These are phyloP conservation scores for Thielaviopsis euricoi DNA, from an alignment of 2,329 filamentous ascomycete species.

Conservation along the genomic window DNA sequence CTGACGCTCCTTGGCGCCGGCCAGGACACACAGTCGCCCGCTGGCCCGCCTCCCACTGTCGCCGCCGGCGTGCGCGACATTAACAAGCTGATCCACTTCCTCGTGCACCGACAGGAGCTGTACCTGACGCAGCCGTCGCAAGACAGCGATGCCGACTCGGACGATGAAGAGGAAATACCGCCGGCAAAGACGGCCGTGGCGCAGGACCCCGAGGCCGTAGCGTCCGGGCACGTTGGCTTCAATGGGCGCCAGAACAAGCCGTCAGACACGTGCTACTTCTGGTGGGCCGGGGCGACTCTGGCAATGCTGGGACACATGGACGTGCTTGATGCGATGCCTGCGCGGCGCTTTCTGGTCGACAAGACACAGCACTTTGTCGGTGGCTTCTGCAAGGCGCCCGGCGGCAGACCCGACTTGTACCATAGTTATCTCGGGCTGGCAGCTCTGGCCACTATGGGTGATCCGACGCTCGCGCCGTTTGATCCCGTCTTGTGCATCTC, in stretches of 20 bases:
- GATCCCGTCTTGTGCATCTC: conserved; percentile 67
- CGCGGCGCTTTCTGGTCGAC: conserved; percentile 58
- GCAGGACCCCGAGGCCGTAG: conserved; percentile 1
- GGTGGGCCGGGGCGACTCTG: conserved; percentile 66
- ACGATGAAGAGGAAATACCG: conserved; percentile 21
- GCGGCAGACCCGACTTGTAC: conserved; percentile 59
- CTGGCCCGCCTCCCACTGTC: conserved; percentile 11
- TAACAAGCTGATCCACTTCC: conserved; percentile 30
- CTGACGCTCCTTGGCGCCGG: conserved; percentile 51
- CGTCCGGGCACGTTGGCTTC: conserved; percentile 48
- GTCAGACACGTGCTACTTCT: conserved; percentile 89
- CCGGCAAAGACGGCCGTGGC: conserved; percentile 6
- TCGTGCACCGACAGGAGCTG: conserved; percentile 46
- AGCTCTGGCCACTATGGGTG: conserved; percentile 56
- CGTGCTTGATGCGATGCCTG: conserved; percentile 41
- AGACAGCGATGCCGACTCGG: conserved; percentile 23
- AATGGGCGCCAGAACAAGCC: conserved; percentile 85
- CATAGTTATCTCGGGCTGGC: conserved; percentile 82
- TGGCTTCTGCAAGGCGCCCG: conserved; percentile 60
- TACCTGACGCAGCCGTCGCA: conserved; percentile 29
- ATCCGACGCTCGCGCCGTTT: conserved; percentile 50
- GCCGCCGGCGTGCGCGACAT: conserved; percentile 20
- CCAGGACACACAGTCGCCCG: conserved; percentile 6
- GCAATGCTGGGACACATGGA: conserved; percentile 38
- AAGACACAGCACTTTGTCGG: conserved; percentile 78